Evolutionary conservation across 2,329 filamentous ascomycete genomes (phyloP).

Genomic region (Scolecobasidium constrictum): DNA sequence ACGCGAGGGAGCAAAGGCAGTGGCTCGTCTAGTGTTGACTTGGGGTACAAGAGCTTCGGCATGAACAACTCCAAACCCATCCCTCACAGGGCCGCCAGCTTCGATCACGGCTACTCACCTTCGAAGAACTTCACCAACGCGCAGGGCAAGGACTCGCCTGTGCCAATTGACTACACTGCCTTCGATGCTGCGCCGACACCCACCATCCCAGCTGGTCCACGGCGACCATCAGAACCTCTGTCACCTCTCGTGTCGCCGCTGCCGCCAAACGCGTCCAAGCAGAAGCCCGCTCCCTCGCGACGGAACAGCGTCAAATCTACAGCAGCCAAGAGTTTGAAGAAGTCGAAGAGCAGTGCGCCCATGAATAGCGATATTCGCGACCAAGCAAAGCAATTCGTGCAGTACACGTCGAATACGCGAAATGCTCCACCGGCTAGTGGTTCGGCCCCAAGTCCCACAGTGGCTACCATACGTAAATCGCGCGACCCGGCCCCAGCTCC

Average conservation of each 20-base stretch:
- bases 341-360: conserved; percentile 30
- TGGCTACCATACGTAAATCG: conserved; percentile 37
- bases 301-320: conserved; percentile 50
- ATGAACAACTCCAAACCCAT: conserved; percentile 48
- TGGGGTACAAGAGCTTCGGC: conserved; percentile 22
- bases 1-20: conserved; percentile 61
- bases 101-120: conserved; percentile 45
- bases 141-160: conserved; percentile 21
- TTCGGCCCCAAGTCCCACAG: conserved; percentile 41
- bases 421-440: conserved; percentile 27
- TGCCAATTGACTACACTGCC: conserved; percentile 40
- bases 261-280: conserved; percentile 10
- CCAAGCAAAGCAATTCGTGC: conserved; percentile 38
- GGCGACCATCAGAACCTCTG: conserved; percentile 36
- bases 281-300: conserved; percentile 19
- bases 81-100: conserved; percentile 56
- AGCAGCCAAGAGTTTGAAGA: conserved; percentile 31
- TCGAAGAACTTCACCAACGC: conserved; percentile 20
- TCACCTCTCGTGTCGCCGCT: conserved; percentile 17
- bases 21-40: conserved; percentile 54
- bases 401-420: conserved; percentile 29
- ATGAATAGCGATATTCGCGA: conserved; percentile 28
- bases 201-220: conserved; percentile 69
- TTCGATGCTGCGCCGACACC: conserved; percentile 80
- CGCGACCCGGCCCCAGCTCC: conserved; percentile 10